A percentile compares a stretch with the other conserved stretches of the same genome.
Evolutionary conservation across 768 basidiomycete genomes (phyloP).

Genomic region (Termitomyces heimii): DNA sequence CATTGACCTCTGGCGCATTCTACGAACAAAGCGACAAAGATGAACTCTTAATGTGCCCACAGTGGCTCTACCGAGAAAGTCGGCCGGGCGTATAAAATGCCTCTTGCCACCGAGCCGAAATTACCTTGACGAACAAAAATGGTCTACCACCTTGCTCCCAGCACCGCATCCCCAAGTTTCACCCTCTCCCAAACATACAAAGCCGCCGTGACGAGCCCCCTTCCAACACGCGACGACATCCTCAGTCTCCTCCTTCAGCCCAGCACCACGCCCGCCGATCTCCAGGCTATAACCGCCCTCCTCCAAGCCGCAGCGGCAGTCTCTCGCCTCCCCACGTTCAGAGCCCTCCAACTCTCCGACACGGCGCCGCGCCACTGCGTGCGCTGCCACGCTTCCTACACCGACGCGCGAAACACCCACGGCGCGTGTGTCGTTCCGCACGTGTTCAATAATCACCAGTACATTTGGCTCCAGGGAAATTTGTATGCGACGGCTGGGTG

Average conservation of each 20-base stretch:
- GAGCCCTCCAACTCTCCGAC: slow-evolving; percentile 4
- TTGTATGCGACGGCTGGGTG: background rate
- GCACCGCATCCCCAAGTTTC: background rate
- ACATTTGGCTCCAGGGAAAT: background rate
- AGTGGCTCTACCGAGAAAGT: background rate
- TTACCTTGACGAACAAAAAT: background rate
- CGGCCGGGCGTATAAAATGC: background rate
- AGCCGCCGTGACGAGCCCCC: background rate
- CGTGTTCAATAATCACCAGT: slow-evolving; percentile 1
- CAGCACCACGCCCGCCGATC: slow-evolving; percentile 2
- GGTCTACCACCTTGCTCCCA: background rate
- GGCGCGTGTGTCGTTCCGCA: slow-evolving; percentile 8
- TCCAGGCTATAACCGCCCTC: background rate
- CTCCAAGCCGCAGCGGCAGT: slow-evolving; percentile 2
- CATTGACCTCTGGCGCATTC: background rate
- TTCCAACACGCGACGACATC: slow-evolving; percentile 5
- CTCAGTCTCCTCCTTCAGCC: slow-evolving; percentile 4
- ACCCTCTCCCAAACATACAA: background rate
- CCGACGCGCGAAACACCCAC: slow-evolving; percentile 3
- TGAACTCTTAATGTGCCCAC: background rate
- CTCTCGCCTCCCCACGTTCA: background rate
- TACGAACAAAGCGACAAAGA: background rate
- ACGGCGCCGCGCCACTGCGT: slow-evolving; percentile 7
- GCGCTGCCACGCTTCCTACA: slow-evolving; percentile 10
- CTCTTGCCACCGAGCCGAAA: background rate